These are phyloP conservation scores for Saccharomyces paradoxus DNA, from an alignment of 805 yeast species.

Conservation along the genomic window DNA sequence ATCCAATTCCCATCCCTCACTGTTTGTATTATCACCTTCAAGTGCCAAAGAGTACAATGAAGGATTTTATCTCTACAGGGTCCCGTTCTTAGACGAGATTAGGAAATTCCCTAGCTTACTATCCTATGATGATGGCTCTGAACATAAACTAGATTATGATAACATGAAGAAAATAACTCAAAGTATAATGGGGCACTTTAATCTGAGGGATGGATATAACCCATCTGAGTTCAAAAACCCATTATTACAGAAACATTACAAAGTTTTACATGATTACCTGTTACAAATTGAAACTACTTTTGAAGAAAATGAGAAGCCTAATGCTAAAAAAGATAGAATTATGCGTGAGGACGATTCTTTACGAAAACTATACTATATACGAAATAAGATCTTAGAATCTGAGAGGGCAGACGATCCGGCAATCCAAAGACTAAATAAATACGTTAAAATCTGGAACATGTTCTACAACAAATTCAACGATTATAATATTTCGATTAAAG, in stretches of 20 bases:
- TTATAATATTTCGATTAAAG: neutral
- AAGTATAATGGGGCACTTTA: constrained; percentile 34
- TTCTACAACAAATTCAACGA: constrained; percentile 17
- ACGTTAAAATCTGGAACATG: constrained; percentile 30
- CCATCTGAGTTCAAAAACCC: constrained; percentile 62
- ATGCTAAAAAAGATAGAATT: constrained; percentile 4
- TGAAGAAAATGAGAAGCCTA: constrained; percentile 15
- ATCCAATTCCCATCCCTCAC: constrained; percentile 43
- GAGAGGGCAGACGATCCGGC: constrained; percentile 16
- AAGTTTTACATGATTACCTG: constrained; percentile 53
- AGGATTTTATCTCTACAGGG: constrained; percentile 60
- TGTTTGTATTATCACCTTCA: constrained; percentile 57
- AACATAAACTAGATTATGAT: constrained; percentile 13
- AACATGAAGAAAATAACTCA: constrained; percentile 19
- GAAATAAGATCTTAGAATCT: constrained; percentile 25
- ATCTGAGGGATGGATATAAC: constrained; percentile 40
- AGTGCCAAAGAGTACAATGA: constrained; percentile 34
- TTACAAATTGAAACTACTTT: constrained; percentile 39
- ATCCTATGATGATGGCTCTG: constrained; percentile 2
- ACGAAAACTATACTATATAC: constrained; percentile 22
- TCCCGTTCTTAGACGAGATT: constrained; percentile 73
- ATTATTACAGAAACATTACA: constrained; percentile 56
- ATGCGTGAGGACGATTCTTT: constrained; percentile 32
- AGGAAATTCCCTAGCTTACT: constrained; percentile 47
- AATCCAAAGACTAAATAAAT: constrained; percentile 18